Evolutionary conservation across 2,329 filamentous ascomycete genomes (phyloP).

Genomic region (Claviceps spartinae): DNA sequence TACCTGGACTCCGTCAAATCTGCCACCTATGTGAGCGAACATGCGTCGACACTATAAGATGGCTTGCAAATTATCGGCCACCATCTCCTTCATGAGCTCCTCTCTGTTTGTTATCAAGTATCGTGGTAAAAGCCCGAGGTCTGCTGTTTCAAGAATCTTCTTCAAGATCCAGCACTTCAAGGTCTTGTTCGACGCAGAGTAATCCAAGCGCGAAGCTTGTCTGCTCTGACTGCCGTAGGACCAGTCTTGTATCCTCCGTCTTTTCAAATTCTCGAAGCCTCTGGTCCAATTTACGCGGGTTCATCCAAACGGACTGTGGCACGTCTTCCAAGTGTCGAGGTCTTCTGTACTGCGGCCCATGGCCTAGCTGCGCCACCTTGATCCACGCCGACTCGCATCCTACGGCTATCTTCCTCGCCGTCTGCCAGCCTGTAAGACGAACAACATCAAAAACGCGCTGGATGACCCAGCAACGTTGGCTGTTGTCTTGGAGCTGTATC

Average conservation of each 20-base stretch:
- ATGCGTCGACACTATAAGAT: not conserved
- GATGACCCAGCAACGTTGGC: conserved; percentile 68
- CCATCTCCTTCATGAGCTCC: not conserved
- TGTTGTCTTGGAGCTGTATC: conserved; percentile 34
- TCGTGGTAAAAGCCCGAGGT: not conserved
- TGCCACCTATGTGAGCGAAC: not conserved
- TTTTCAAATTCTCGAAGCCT: conserved; percentile 34
- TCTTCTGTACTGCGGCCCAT: conserved; percentile 60
- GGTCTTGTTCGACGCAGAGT: conserved; percentile 63
- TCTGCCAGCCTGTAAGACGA: conserved; percentile 76
- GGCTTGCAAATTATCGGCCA: not conserved
- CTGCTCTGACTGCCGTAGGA: conserved; percentile 48
- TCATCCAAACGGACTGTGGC: conserved; percentile 32
- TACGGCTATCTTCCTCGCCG: conserved; percentile 63
- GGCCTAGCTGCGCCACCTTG: conserved; percentile 56
- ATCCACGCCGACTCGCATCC: conserved; percentile 80
- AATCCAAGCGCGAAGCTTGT: conserved; percentile 68
- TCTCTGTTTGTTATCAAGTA: not conserved
- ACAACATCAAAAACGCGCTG: conserved; percentile 61
- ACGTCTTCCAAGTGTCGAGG: conserved; percentile 24
- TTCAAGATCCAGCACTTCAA: conserved; percentile 47
- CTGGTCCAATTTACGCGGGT: conserved; percentile 36
- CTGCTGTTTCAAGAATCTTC: conserved; percentile 16
- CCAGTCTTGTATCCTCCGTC: conserved; percentile 33
- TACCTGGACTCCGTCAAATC: not conserved